Base-by-base conservation (phyloP, 345 rosid species). In the Pugionium dolabratum region DNA sequence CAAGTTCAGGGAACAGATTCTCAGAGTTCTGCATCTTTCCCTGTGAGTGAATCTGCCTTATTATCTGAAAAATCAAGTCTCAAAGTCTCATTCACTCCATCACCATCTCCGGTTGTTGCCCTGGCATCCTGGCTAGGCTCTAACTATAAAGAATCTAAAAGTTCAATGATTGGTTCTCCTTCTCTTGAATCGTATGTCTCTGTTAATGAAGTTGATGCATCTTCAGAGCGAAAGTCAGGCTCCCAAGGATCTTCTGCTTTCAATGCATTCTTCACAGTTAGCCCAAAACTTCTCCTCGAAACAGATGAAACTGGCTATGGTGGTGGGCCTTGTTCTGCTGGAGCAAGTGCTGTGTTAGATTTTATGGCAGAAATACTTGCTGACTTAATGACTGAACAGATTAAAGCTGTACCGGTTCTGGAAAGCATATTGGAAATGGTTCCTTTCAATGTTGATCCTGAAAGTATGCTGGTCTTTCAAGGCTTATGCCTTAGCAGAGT, bases 241-340 rank as follows among this genome's bases (percentile, higher is more conserved):
- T 72, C 86, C 72, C 86, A 83, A 69, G 83, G 78, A 18, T 63
- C 79, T 37, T 72, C 82, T 7, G 60, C 82, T 65, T 76, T 82
- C 60, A 81, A 75, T 69, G 36, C 81, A 46, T 69, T 76, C 30
- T 83, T 82, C 53, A 60, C 83, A 44, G 77, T 92, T 41, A 82
- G 73, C 64, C 75, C 89, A 60, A 84, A 79, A 70, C 63, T 82
- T 62, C 92, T 92, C 28, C 78, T 85, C 39, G 95, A 89, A 81
- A 72, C 81, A 46, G 95, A 92, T 82, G 96, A 92, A 62, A 81
- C 85, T 76, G 95, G 98, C 49, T 92, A 85, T 61, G 98, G 96
- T 46, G 96, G 98, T 29, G 98, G 98, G 71, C 93, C 95, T 43
- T 92, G 93, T 78, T 89, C 93, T 75, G 96, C 95, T 47, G 98